phyloP scores from a whole-genome alignment of 176 grass and related monocot species.

The Oryza meyeriana region DNA sequence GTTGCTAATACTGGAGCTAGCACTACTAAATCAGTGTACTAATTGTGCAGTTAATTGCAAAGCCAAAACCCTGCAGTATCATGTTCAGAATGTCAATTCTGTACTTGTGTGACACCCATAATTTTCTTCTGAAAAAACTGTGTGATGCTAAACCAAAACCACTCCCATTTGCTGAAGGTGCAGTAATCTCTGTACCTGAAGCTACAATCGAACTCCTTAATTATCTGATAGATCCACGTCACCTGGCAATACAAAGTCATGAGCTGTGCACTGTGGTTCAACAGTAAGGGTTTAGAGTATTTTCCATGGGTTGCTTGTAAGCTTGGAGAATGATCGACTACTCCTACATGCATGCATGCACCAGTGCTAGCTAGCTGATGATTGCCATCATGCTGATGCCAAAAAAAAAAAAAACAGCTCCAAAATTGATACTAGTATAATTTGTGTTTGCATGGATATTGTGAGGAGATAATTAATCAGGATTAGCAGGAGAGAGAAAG shows the following conservation, averaged over 20 bases:
- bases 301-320: slow-evolving; percentile 1
- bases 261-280: not conserved
- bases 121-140: not conserved
- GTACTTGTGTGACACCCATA: not conserved
- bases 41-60: not conserved
- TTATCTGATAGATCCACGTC: not conserved
- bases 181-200: not conserved
- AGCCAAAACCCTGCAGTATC: not conserved
- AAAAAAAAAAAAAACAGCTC: too few species aligned
- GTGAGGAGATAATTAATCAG: not conserved
- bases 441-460: not conserved
- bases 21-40: not conserved
- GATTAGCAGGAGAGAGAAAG: not conserved
- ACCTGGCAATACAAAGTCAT: not conserved
- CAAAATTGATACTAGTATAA: not conserved
- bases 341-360: not conserved
- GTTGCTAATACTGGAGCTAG: not conserved
- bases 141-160: not conserved
- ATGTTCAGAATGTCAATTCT: not conserved
- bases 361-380: not conserved
- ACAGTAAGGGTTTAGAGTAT: not conserved
- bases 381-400: slow-evolving; percentile 10
- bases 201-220: not conserved
- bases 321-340: not conserved
- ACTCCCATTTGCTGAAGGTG: not conserved